phyloP scores from a whole-genome alignment of 1,139 yeast genomes.

The Candida sanyaensis region DNA sequence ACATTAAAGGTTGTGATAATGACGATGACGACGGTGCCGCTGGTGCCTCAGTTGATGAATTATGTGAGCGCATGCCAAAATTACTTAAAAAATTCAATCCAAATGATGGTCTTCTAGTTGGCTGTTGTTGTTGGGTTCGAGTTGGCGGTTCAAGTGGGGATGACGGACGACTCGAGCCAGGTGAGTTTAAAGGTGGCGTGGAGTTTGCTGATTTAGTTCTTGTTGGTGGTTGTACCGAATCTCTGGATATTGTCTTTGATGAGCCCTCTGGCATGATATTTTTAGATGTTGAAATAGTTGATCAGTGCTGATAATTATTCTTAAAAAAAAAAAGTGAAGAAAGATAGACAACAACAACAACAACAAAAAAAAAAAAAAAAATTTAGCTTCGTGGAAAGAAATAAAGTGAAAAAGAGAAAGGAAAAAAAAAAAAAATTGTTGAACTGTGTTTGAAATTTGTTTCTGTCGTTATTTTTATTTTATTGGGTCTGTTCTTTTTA shows the following conservation, averaged over 20 bases:
- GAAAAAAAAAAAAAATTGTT: conserved; percentile 1
- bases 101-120: conserved; percentile 38
- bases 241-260: conserved; percentile 6
- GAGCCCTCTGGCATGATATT: conserved; percentile 7
- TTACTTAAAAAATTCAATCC: conserved; percentile 41
- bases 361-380: not conserved
- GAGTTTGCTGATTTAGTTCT: conserved; percentile 6
- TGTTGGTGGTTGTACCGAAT: conserved; percentile 6
- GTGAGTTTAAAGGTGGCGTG: conserved; percentile 7
- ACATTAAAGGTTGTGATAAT: conserved; percentile 30
- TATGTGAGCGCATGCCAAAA: conserved; percentile 24
- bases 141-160: conserved; percentile 9
- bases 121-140: conserved; percentile 5
- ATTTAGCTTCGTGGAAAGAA: not conserved
- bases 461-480: not conserved
- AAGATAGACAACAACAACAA: not conserved
- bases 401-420: not conserved
- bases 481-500: too few relatives aligned
- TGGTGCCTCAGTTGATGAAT: conserved; percentile 2
- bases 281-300: not conserved
- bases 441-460: not conserved
- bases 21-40: conserved; percentile 3
- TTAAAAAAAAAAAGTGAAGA: not conserved
- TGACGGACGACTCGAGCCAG: conserved; percentile 10
- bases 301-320: not conserved